Percentiles rank a stretch among this genome's conserved stretches.
Conservation (phyloP, 2,329 filamentous ascomycete genomes). For the Penicillium sp. region DNA sequence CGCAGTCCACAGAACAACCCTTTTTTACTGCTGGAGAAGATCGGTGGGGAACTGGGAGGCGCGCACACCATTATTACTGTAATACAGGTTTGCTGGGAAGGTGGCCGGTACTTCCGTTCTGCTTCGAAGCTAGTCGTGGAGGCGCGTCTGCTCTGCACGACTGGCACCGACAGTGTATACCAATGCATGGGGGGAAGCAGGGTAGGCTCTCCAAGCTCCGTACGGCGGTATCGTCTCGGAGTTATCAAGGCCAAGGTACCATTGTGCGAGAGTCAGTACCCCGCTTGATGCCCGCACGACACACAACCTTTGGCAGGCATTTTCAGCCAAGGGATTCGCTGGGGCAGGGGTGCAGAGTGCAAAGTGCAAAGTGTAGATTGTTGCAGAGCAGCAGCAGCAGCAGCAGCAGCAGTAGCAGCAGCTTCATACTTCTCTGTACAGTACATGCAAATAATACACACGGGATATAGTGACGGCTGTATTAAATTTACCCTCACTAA, state of each 20-base stretch:
- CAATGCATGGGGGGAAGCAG: not conserved
- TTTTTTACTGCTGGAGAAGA: conserved; percentile 21
- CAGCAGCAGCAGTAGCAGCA: no score
- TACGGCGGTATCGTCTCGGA: conserved; percentile 8
- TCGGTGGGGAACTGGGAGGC: not conserved
- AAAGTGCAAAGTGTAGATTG: no score
- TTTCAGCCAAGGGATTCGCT: not conserved
- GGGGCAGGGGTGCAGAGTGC: not conserved
- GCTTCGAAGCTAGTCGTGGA: conserved; percentile 1
- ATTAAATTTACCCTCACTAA: no score
- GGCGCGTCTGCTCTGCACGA: conserved; percentile 3
- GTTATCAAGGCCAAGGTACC: conserved; percentile 9
- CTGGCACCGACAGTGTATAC: not conserved
- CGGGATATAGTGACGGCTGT: no score
- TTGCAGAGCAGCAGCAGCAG: no score
- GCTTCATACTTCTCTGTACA: no score
- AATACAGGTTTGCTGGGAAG: not conserved
- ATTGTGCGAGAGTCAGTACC: conserved; percentile 8
- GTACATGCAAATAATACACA: no score
- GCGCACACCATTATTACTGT: conserved; percentile 3
- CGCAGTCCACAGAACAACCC: conserved; percentile 12
- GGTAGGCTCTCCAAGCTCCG: not conserved
- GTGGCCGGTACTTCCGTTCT: conserved; percentile 2
- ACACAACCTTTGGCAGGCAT: no score
- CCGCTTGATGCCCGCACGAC: conserved; percentile 4